phyloP scores from a whole-genome alignment of 345 rosid genomes.

The Hirschfeldia incana region DNA sequence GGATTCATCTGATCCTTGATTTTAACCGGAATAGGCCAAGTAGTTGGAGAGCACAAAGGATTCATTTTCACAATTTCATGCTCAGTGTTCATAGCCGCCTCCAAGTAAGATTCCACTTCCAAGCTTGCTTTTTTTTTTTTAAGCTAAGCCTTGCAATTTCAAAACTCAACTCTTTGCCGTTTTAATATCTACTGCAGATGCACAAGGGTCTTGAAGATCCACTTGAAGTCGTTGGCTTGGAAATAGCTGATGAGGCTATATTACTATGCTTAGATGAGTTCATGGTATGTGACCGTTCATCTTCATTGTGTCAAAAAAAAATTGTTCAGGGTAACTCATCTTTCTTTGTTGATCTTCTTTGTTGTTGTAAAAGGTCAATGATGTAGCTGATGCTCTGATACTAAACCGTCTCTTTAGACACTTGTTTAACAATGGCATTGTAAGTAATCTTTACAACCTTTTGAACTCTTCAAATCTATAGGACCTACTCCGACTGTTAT shows the following conservation, averaged over 20 bases:
- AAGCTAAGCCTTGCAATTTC: neutral
- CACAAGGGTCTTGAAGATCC: conserved; percentile 97
- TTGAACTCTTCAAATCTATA: conserved; percentile 10
- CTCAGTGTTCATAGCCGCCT: conserved; percentile 88
- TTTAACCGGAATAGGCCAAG: conserved; percentile 51
- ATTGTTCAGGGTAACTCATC: neutral
- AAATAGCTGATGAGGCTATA: conserved; percentile 86
- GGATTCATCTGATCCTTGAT: conserved; percentile 20
- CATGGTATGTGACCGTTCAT: conserved; percentile 59
- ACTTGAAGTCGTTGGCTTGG: conserved; percentile 92
- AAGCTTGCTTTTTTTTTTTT: neutral
- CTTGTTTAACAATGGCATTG: conserved; percentile 78
- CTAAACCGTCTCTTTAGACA: conserved; percentile 88
- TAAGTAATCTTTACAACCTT: conserved; percentile 46
- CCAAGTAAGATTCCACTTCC: conserved; percentile 59
- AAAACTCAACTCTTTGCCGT: neutral
- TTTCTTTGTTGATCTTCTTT: neutral
- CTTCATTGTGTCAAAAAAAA: neutral
- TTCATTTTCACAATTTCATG: conserved; percentile 98
- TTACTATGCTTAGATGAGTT: conserved; percentile 91
- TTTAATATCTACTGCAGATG: conserved; percentile 50
- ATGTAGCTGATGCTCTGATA: conserved; percentile 97
- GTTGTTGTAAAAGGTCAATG: conserved; percentile 65
- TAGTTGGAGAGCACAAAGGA: conserved; percentile 91
- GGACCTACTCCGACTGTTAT: conserved; percentile 7